phyloP scores from a whole-genome alignment of 148 eudicot genomes.

The Chenopodium quinoa region DNA sequence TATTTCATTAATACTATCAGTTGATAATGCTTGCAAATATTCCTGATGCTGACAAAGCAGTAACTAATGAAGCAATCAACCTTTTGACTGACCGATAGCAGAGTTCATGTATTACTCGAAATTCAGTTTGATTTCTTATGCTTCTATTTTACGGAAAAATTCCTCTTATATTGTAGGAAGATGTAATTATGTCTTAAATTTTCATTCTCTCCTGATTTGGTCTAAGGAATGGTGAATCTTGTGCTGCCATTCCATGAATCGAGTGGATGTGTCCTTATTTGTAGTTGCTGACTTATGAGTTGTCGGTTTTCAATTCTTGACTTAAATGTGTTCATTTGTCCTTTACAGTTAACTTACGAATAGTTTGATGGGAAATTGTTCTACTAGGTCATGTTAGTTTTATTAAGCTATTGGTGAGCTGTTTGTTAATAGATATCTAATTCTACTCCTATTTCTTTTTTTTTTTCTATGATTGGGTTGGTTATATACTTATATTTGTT shows the following conservation, averaged over 20 bases:
- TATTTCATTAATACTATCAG: background rate
- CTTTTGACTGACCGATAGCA: background rate
- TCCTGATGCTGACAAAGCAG: too few species aligned
- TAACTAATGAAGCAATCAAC: background rate
- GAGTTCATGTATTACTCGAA: background rate
- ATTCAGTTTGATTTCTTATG: conserved; percentile 1
- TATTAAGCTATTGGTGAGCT: too few species aligned
- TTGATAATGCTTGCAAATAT: background rate
- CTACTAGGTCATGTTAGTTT: too few species aligned
- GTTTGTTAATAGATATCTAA: too few species aligned
- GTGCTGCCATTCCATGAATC: too few species aligned
- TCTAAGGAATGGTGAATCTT: background rate
- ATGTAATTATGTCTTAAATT: background rate
- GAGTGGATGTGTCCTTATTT: background rate
- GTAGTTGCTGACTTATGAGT: background rate
- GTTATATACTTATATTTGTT: background rate
- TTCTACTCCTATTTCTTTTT: too few species aligned
- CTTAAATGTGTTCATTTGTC: background rate
- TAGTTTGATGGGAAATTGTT: background rate
- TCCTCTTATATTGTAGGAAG: background rate
- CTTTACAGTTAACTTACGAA: background rate
- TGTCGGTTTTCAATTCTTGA: background rate
- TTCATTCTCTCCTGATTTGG: background rate
- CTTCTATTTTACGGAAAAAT: background rate
- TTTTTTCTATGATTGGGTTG: too few species aligned